Base-by-base conservation (phyloP, 257 asterid genomes). In the Forsythia viridissima region DNA sequence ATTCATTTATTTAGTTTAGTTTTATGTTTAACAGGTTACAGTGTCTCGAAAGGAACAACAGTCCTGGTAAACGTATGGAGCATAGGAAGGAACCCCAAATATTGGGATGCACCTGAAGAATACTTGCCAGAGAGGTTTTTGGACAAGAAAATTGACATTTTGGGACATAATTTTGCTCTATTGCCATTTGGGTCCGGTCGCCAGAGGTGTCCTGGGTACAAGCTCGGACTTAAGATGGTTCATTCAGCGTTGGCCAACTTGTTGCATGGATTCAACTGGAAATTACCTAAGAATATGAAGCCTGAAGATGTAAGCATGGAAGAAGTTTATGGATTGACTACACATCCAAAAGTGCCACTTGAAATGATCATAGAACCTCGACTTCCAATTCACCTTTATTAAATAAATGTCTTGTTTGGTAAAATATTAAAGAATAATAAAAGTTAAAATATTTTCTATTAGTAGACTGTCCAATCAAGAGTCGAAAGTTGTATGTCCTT, bases 61-160 rank as follows among this genome's bases (percentile, higher is more conserved):
- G 71, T 85, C 24, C n/a, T 82, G 1, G 37, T 83, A 34, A 82
- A 85, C 8, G 5, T 76, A 0, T 85, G 84, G 83, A 79, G 84
- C 77, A 77, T 82, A 36, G 82, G 83, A 30, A 80, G 88, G 61
- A 82, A 82, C 11, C 82, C 71, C 1, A 67, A 39, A 4, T 55
- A 39, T n/a, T 86, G 87, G 88, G 82, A 82, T 20, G 44, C 48
- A 15, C 77, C 87, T 0, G 78, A 76, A 10, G 71, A 70, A 20
- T 87, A 82, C 79, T 43, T 80, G 13, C 88, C 87, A 0, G 86
- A 80, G 74, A 82, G 90, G 66, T 87, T 87, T 59, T 0, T 80
- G 2, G 88, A 71, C 4, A 78, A 76, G 51, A 75, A 82, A 13
- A 44, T 65, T 0, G 69, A 68, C 21, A 41, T 77, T 3, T 30